Evolutionary conservation across 257 asterid genomes (phyloP).

Genomic region (Scutellaria baicalensis): DNA sequence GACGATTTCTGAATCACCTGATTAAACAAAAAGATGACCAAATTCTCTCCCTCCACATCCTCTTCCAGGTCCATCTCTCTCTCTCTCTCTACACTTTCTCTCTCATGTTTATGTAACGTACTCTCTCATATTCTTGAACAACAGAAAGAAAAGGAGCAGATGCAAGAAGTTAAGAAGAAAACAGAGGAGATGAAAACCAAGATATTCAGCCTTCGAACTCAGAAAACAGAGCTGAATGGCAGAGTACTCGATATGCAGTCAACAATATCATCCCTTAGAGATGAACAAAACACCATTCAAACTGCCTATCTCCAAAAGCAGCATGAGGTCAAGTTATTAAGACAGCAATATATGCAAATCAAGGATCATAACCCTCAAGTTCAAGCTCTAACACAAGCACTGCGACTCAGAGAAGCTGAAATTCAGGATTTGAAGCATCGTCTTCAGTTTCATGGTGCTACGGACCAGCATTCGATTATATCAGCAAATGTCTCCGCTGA

Average conservation of each 20-base stretch:
- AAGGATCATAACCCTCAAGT: conserved; percentile 23
- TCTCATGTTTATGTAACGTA: not conserved
- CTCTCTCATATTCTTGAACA: not conserved
- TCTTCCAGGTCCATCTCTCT: conserved; percentile 41
- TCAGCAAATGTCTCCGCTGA: conserved; percentile 5
- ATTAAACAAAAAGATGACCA: conserved; percentile 43
- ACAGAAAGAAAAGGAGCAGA: conserved; percentile 54
- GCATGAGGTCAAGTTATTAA: conserved; percentile 37
- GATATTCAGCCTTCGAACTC: conserved; percentile 31
- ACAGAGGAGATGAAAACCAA: conserved; percentile 52
- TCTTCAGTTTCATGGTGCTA: conserved; percentile 21
- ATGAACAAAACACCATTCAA: conserved; percentile 46
- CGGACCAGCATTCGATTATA: conserved; percentile 21
- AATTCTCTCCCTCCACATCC: conserved; percentile 44
- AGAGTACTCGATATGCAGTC: conserved; percentile 55
- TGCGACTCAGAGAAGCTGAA: conserved; percentile 30
- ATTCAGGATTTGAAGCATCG: conserved; percentile 33
- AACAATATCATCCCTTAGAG: conserved; percentile 49
- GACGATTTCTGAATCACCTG: conserved; percentile 34
- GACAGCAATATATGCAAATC: conserved; percentile 7
- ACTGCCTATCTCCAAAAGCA: conserved; percentile 44
- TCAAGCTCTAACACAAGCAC: conserved; percentile 23
- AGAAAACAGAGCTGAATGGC: conserved; percentile 37
- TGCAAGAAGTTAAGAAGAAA: conserved; percentile 37
- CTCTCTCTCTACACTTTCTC: not conserved